Evolutionary conservation across 257 asterid genomes (phyloP).

Genomic region (Buddleja alternifolia): DNA sequence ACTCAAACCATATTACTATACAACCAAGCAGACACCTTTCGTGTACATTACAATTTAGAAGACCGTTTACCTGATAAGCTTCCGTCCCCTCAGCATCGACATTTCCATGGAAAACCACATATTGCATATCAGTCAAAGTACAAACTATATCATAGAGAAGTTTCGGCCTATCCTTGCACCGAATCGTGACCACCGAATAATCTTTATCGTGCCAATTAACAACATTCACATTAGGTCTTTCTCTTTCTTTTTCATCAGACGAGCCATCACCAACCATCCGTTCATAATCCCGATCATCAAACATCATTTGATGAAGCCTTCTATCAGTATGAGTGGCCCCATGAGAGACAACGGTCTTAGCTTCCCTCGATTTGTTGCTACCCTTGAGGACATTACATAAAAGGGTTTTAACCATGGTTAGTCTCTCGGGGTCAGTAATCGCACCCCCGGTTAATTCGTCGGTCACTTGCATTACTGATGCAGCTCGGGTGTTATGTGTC

Average conservation of each 20-base stretch:
- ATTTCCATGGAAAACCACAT: slow-evolving; percentile 90
- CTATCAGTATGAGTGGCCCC: slow-evolving; percentile 76
- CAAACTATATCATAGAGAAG: slow-evolving; percentile 86
- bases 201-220: slow-evolving; percentile 91
- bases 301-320: slow-evolving; percentile 97
- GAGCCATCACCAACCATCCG: slow-evolving; percentile 42
- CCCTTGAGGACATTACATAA: slow-evolving; percentile 82
- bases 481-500: slow-evolving; percentile 98
- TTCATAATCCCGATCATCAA: slow-evolving; percentile 89
- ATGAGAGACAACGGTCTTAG: slow-evolving; percentile 74
- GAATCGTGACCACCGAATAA: slow-evolving; percentile 82
- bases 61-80: slow-evolving; percentile 74
- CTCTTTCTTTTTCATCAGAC: slow-evolving; percentile 55
- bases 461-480: slow-evolving; percentile 91
- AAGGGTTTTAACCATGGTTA: slow-evolving; percentile 64
- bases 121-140: slow-evolving; percentile 94
- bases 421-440: slow-evolving; percentile 59
- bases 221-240: slow-evolving; percentile 78
- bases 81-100: slow-evolving; percentile 81
- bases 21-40: too few species aligned
- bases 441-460: slow-evolving; percentile 74
- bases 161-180: slow-evolving; percentile 92
- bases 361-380: slow-evolving; percentile 71
- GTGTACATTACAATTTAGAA: neutral
- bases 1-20: slow-evolving; percentile 18